Base-by-base conservation (phyloP, 169 alveolate genomes). In the Eimeria acervulina region DNA sequence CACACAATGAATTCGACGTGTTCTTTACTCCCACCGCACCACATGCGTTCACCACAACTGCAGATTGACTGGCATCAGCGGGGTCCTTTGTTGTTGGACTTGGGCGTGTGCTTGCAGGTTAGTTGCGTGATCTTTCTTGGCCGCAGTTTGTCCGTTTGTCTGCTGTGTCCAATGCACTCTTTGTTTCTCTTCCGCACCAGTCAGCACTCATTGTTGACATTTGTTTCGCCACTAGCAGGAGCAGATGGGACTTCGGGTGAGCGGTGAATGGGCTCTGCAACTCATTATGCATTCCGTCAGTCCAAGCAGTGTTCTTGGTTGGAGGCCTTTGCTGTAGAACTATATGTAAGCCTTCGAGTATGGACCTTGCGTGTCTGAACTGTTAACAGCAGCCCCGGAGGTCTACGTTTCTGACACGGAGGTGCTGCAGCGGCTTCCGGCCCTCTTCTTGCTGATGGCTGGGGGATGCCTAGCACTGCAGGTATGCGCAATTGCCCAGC, bases 61-160 rank as follows among this genome's bases (percentile, higher is more conserved):
- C 28, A 15, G 19, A 19, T 59, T 12, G 21, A 21, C 5, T 2
- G 21, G 42, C n/a, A 3, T 19, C 47, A 28, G 15, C 28, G 80
- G n/a, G 21, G 23, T 68, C 0, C 7, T 68, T 68, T 0, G 2
- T 2, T 33, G 80, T 33, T 28, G 8, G 4, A 12, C 12, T 68
- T 33, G 47, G 80, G 6, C 33, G 80, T 2, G 80, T 33, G 80
- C 26, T 15, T 28, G 80, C 78, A 93, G 96, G 96, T 93, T 7
- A 93, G 96, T 70, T 88, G 96, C 63, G 85, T 93, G 70, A 88
- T 93, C 33, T 93, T 93, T 66, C 80, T 93, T n/a, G 96, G 93
- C 42, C 93, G 96, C 38, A 88, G 96, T 84, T 66, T 93, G 42
- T 80, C 93, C 47, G 93, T 93, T 74, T 93, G 96, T 28, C 21